These are phyloP conservation scores for Novakomyces olei DNA, from an alignment of 805 yeast species.

Conservation along the genomic window DNA sequence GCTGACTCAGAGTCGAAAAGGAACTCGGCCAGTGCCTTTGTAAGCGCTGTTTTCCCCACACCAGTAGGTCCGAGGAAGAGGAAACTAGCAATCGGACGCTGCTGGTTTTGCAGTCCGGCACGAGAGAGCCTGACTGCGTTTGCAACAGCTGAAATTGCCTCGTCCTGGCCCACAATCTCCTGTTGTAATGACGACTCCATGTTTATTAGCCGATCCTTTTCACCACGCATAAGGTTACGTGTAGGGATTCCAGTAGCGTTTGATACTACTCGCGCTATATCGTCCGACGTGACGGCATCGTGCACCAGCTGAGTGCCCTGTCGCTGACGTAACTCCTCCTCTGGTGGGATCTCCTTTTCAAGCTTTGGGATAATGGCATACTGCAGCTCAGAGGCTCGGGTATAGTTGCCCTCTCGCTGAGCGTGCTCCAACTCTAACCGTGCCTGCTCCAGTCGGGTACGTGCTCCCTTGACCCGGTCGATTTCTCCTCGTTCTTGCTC, in stretches of 20 bases:
- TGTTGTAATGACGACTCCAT: conserved; percentile 65
- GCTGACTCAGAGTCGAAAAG: conserved; percentile 73
- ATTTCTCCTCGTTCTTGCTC: conserved; percentile 57
- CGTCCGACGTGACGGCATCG: conserved; percentile 85
- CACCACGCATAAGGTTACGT: conserved; percentile 76
- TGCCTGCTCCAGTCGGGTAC: conserved; percentile 66
- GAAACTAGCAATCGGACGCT: conserved; percentile 88
- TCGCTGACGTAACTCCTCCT: background rate
- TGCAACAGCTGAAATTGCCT: conserved; percentile 70
- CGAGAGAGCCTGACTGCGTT: conserved; percentile 91
- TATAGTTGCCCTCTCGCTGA: conserved; percentile 71
- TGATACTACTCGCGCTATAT: conserved; percentile 76
- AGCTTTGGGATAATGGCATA: conserved; percentile 69
- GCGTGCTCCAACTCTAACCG: conserved; percentile 60
- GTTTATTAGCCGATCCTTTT: conserved; percentile 65
- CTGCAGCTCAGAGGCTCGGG: conserved; percentile 68
- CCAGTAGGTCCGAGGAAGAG: conserved; percentile 97
- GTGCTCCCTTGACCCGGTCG: conserved; percentile 55
- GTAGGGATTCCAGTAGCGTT: conserved; percentile 94
- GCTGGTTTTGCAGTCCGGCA: conserved; percentile 87
- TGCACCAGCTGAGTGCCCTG: conserved; percentile 30
- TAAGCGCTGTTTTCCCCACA: conserved; percentile 91
- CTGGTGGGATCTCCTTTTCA: conserved; percentile 32
- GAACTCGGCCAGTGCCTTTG: conserved; percentile 80
- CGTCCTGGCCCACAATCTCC: conserved; percentile 87